phyloP scores from a whole-genome alignment of 148 eudicot species.

The Camellia lanceoleosa region DNA sequence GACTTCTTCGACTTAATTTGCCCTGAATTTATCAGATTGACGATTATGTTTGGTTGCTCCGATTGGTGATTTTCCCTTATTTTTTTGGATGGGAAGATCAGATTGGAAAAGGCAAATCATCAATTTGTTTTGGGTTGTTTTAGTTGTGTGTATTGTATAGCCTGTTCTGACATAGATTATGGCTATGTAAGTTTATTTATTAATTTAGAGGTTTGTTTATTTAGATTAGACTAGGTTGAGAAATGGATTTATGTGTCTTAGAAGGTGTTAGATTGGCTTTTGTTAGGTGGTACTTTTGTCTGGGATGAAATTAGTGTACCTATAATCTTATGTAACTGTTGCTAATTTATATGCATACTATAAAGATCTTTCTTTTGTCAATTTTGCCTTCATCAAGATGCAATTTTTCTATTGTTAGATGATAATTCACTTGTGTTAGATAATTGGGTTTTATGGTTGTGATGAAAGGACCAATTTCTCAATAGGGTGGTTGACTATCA shows the following conservation, averaged over 20 bases:
- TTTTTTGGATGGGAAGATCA: constrained; percentile 22
- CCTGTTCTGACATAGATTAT: not conserved
- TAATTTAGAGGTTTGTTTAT: not conserved
- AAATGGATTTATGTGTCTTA: not conserved
- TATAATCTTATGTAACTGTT: too few species aligned
- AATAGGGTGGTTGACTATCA: too few species aligned
- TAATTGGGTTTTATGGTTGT: too few species aligned
- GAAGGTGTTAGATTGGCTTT: not conserved
- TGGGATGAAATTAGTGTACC: too few species aligned
- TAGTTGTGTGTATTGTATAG: not conserved
- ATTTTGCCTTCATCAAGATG: too few species aligned
- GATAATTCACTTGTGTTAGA: too few species aligned
- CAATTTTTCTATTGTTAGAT: too few species aligned
- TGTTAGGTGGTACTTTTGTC: not conserved
- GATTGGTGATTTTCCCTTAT: not conserved
- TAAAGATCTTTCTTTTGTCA: too few species aligned
- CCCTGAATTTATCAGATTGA: too few species aligned
- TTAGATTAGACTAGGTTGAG: not conserved
- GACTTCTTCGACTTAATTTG: not conserved
- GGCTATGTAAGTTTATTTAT: not conserved
- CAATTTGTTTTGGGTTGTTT: not conserved
- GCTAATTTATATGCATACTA: too few species aligned
- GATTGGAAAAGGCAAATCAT: constrained; percentile 7
- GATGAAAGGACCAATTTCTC: too few species aligned
- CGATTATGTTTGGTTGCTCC: not conserved